Base-by-base conservation (phyloP, 805 yeast genomes). In the Candida schatavii region DNA sequence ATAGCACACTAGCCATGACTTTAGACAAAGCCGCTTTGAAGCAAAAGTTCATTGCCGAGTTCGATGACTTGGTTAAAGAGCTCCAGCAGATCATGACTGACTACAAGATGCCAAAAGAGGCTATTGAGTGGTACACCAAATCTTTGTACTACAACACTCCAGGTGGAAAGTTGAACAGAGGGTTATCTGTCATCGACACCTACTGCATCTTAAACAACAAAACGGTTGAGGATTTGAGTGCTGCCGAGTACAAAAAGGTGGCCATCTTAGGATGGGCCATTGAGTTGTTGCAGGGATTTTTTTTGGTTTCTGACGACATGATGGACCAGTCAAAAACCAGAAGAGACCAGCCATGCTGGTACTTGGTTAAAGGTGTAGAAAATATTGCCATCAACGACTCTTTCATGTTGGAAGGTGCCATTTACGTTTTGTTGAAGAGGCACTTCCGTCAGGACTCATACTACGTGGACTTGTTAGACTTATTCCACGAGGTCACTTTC, bases 321-420 rank as follows among this genome's bases (percentile, higher is more conserved):
- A 93, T 93, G 99, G 99, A 93, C 65, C 80, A 81, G 52, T 86
- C 96, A 26, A 85, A 88, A 64, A 93, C 99, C 32, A 86, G 99
- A 76, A 84, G 99, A 65, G 99, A 97, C 46, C 97, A 91, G 69
- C 93, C 97, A 51, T 93, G 99, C 68, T 93, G 99, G 99, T 93
- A 89, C 74, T 81, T 75, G 59, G 77, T 70, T 27, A 81, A 78
- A 51, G 80, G 80, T 30, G 97, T 93, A 45, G 88, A 87, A 31
- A 88, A 88, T 62, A 84, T 93, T 61, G 99, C 99, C 45, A 93
- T 93, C 66, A 93, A 93, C 60, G 99, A 93, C 61, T 81, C 99
- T 3, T 93, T 93, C 66, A 88, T 93, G 93, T 77, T 93, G 51
- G 99, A 93, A 68, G 95, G 91, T 44, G 88, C 96, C 35, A 89